A percentile compares a stretch with the other conserved stretches of the same genome.
Evolutionary conservation across 768 basidiomycete genomes (phyloP).

Genomic region (Russula virescens): DNA sequence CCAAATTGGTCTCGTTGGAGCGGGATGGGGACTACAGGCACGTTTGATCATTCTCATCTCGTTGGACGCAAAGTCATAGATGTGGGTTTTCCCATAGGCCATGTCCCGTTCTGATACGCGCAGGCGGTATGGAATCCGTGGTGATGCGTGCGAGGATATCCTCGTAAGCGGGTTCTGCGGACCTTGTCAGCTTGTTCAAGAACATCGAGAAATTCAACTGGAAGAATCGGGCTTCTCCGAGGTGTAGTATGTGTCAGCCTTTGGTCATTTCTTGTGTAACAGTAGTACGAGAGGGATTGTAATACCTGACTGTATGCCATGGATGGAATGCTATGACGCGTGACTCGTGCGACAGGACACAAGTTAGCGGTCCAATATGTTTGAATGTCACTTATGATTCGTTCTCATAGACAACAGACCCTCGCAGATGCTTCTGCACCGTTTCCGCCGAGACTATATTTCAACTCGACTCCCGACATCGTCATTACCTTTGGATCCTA

Average conservation of each 20-base stretch:
- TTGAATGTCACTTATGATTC: too few relatives aligned
- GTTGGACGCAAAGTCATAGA: neutral
- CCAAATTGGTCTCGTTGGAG: neutral
- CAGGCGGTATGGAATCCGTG: slow-evolving; percentile 3
- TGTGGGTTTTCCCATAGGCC: neutral
- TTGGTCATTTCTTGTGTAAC: neutral
- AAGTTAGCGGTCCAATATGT: too few relatives aligned
- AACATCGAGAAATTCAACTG: slow-evolving; percentile 1
- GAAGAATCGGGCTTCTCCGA: neutral
- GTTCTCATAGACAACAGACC: too few relatives aligned
- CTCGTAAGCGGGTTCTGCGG: neutral
- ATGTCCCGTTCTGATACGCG: neutral
- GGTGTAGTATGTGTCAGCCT: neutral
- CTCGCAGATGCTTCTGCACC: too few relatives aligned
- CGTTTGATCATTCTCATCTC: neutral
- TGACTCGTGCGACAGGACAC: too few relatives aligned
- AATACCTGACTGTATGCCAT: too few relatives aligned
- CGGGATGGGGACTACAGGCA: neutral
- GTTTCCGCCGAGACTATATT: too few relatives aligned
- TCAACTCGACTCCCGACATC: too few relatives aligned
- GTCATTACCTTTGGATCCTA: too few relatives aligned
- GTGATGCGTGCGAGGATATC: neutral
- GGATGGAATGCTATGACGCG: too few relatives aligned
- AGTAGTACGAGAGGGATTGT: neutral
- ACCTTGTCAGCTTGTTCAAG: slow-evolving; percentile 2